Percentiles rank a stretch among this genome's conserved stretches.
Evolutionary conservation across 2,329 filamentous ascomycete species (phyloP).

Genomic region (Colletotrichum acutatum): DNA sequence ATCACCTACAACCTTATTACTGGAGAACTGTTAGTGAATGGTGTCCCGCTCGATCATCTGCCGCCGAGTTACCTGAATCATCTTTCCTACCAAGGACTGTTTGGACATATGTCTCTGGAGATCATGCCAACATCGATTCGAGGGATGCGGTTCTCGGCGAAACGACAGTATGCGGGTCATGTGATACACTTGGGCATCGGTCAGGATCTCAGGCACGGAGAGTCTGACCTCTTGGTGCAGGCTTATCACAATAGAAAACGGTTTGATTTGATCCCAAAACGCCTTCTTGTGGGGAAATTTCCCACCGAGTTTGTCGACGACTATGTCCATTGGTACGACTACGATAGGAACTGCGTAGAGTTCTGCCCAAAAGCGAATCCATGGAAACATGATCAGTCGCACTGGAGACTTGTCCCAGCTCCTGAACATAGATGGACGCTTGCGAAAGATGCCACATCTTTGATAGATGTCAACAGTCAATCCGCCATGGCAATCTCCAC

Average conservation of each 20-base stretch:
- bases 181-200: constrained; percentile 39
- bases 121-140: constrained; percentile 51
- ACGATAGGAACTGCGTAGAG: constrained; percentile 41
- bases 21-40: constrained; percentile 63
- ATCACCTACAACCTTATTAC: constrained; percentile 63
- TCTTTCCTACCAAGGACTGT: constrained; percentile 53
- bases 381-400: constrained; percentile 39
- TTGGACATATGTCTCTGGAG: constrained; percentile 54
- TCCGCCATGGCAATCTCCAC: background rate
- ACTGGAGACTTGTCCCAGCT: background rate
- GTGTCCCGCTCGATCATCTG: constrained; percentile 57
- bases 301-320: constrained; percentile 51
- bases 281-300: constrained; percentile 12
- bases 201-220: background rate
- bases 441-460: background rate
- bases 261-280: background rate
- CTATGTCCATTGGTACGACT: constrained; percentile 60
- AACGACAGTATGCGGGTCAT: constrained; percentile 43
- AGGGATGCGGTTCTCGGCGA: constrained; percentile 54
- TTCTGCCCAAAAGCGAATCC: constrained; percentile 42
- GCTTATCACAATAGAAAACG: constrained; percentile 2
- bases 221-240: background rate
- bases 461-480: background rate
- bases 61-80: constrained; percentile 56
- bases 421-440: background rate